Percentiles rank a stretch among this genome's conserved stretches.
phyloP scores from a whole-genome alignment of 345 rosid genomes.

The Euphorbia tirucalli region DNA sequence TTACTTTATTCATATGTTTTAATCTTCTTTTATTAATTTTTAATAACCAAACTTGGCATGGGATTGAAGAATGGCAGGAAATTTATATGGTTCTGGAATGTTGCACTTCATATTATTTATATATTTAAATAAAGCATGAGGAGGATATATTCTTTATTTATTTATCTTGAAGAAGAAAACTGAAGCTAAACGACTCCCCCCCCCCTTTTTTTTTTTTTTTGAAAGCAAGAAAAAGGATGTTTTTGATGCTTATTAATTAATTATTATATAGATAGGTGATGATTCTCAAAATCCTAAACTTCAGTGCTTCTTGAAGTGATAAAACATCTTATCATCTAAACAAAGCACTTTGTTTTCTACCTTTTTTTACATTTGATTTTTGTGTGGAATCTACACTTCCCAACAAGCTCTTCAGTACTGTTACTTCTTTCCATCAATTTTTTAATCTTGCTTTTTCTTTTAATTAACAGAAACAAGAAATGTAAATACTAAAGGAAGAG shows the following conservation, averaged over 20 bases:
- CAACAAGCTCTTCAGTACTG: slow-evolving; percentile 22
- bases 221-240: not conserved
- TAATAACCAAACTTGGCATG: slow-evolving; percentile 12
- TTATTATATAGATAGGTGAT: not conserved
- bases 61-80: slow-evolving; percentile 21
- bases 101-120: slow-evolving; percentile 16
- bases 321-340: slow-evolving; percentile 36
- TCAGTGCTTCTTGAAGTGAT: slow-evolving; percentile 65
- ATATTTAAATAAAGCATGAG: not conserved
- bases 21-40: not conserved
- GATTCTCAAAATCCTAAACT: slow-evolving; percentile 46
- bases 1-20: not conserved
- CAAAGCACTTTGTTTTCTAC: slow-evolving; percentile 26
- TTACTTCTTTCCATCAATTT: slow-evolving; percentile 21
- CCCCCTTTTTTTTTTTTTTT: too few relatives aligned
- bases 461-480: not conserved
- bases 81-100: slow-evolving; percentile 37
- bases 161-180: slow-evolving; percentile 10
- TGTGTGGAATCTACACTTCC: slow-evolving; percentile 36
- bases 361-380: slow-evolving; percentile 9
- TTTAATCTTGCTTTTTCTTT: not conserved
- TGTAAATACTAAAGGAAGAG: not conserved
- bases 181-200: too few relatives aligned
- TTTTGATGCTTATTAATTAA: slow-evolving; percentile 17
- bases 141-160: not conserved